Conservation (phyloP, 2,329 filamentous ascomycete species). For the Stagonosporopsis vannaccii region DNA sequence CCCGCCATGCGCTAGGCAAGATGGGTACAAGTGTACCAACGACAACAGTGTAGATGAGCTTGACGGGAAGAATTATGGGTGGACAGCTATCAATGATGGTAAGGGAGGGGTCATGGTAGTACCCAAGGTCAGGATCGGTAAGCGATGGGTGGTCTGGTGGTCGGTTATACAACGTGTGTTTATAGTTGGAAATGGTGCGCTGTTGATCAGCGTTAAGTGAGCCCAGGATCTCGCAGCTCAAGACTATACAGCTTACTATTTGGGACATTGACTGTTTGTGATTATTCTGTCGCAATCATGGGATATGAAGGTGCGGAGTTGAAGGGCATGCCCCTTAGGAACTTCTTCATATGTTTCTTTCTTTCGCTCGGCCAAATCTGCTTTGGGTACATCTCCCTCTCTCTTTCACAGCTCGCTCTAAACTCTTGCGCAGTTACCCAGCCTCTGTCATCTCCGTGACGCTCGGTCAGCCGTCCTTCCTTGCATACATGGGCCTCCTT, state of each 20-base stretch:
- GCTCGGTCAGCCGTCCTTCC: neutral
- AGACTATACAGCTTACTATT: neutral
- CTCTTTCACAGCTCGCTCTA: neutral
- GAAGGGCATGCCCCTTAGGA: slow-evolving; percentile 1
- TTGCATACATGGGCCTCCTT: neutral
- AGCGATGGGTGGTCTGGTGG: neutral
- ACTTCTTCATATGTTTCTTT: neutral
- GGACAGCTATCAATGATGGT: neutral
- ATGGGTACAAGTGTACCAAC: neutral
- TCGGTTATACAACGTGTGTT: neutral
- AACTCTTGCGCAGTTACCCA: neutral
- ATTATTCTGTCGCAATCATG: neutral
- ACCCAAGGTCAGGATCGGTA: neutral
- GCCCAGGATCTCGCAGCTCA: neutral
- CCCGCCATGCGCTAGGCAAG: neutral
- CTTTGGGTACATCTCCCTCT: neutral
- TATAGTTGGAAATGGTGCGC: neutral
- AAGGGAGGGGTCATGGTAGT: neutral
- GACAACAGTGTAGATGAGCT: neutral
- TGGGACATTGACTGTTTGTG: neutral
- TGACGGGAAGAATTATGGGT: neutral
- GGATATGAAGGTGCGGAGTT: neutral
- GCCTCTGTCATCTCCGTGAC: slow-evolving; percentile 1
- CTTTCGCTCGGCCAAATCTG: neutral
- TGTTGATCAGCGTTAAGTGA: neutral